phyloP scores from a whole-genome alignment of 257 asterid genomes.

The Craterostigma plantagineum region DNA sequence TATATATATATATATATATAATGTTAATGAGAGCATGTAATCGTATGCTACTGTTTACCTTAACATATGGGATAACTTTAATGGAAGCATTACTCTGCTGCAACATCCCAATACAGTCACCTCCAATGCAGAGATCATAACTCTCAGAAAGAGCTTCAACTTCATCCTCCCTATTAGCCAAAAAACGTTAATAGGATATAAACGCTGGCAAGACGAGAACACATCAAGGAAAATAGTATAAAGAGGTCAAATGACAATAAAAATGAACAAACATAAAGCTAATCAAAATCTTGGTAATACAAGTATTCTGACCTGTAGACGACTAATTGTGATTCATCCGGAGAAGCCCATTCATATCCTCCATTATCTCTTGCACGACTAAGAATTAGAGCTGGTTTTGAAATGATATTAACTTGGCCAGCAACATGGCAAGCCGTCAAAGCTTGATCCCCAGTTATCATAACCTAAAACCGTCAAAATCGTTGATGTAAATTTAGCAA shows the following conservation, averaged over 20 bases:
- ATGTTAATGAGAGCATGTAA: not conserved
- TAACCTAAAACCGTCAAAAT: slow-evolving; percentile 26
- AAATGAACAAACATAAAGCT: not conserved
- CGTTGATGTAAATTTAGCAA: not conserved
- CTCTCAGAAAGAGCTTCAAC: slow-evolving; percentile 65
- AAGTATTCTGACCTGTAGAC: slow-evolving; percentile 36
- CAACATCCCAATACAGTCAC: slow-evolving; percentile 90
- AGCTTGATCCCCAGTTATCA: slow-evolving; percentile 99
- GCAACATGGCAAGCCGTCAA: slow-evolving; percentile 99
- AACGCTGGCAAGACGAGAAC: not conserved
- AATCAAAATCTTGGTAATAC: not conserved
- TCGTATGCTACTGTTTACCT: slow-evolving; percentile 28
- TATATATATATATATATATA: not conserved
- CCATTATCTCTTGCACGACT: slow-evolving; percentile 29
- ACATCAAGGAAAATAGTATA: slow-evolving; percentile 6
- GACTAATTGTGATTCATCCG: slow-evolving; percentile 49
- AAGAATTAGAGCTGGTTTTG: slow-evolving; percentile 77
- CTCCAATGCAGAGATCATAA: slow-evolving; percentile 87
- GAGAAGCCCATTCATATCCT: slow-evolving; percentile 79
- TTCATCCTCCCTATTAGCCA: slow-evolving; percentile 41
- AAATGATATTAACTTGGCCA: slow-evolving; percentile 74
- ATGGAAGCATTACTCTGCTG: slow-evolving; percentile 58
- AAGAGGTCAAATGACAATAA: not conserved
- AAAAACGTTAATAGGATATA: not conserved
- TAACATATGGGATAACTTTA: slow-evolving; percentile 82